A percentile compares a stretch with the other conserved stretches of the same genome.
Conservation (phyloP, 495 filamentous ascomycete species). For the Penicillium soppii region DNA sequence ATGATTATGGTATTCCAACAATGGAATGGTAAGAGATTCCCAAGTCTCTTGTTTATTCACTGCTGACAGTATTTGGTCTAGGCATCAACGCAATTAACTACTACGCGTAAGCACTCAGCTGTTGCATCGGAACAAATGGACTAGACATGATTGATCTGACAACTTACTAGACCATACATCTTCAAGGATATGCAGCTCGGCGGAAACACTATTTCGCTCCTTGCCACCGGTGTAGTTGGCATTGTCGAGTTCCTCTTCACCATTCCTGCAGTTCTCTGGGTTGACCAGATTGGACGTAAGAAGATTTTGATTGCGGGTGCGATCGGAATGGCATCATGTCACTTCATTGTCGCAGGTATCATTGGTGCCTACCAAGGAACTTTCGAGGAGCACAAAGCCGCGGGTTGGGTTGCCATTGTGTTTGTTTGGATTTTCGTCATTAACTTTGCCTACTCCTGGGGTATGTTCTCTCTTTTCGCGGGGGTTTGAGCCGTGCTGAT, state of each 20-base stretch:
- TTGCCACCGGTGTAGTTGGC: constrained; percentile 74
- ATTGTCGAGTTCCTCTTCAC: constrained; percentile 75
- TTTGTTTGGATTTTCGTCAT: constrained; percentile 47
- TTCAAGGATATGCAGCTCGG: constrained; percentile 34
- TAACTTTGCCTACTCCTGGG: constrained; percentile 48
- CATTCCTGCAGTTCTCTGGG: constrained; percentile 66
- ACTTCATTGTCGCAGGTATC: constrained; percentile 46
- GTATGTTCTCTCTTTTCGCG: constrained; percentile 13
- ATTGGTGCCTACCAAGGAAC: constrained; percentile 34
- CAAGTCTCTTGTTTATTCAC: background rate
- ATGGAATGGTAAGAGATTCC: constrained; percentile 58
- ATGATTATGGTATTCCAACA: constrained; percentile 58
- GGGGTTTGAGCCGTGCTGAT: background rate
- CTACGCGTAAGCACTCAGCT: constrained; percentile 43
- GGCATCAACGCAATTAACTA: constrained; percentile 51
- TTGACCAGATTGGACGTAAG: constrained; percentile 71
- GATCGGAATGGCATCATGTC: constrained; percentile 65
- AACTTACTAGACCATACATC: constrained; percentile 31
- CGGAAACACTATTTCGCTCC: constrained; percentile 57
- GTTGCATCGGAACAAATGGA: background rate
- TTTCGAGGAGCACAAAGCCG: constrained; percentile 26
- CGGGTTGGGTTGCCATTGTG: constrained; percentile 44
- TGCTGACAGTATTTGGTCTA: background rate
- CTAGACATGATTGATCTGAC: constrained; percentile 3
- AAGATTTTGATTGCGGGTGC: constrained; percentile 75